A percentile compares a stretch with the other conserved stretches of the same genome.
These are phyloP conservation scores for Termitomyces sp. DNA, from an alignment of 1,284 basidiomycete genomes.

Conservation along the genomic window DNA sequence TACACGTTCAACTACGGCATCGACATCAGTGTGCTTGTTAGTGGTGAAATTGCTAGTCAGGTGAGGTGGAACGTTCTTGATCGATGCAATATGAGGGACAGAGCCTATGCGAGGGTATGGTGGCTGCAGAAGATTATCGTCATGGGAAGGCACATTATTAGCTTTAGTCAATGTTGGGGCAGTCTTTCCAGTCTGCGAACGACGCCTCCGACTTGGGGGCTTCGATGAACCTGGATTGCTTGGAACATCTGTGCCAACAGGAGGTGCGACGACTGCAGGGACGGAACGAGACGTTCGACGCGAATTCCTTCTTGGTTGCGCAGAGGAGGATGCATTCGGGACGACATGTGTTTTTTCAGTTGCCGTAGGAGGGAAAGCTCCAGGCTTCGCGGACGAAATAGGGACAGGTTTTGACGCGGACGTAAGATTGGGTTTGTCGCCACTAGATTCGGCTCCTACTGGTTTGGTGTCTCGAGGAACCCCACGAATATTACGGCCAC, in stretches of 20 bases:
- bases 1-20: constrained; percentile 67
- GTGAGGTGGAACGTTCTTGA: constrained; percentile 61
- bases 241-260: constrained; percentile 25
- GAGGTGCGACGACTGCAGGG: constrained; percentile 26
- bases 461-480: constrained; percentile 19
- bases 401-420: constrained; percentile 18
- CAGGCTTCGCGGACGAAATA: constrained; percentile 13
- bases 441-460: constrained; percentile 18
- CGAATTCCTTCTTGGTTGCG: constrained; percentile 29
- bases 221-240: constrained; percentile 31
- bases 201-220: constrained; percentile 34
- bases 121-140: constrained; percentile 27
- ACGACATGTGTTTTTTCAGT: constrained; percentile 21
- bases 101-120: constrained; percentile 24
- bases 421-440: constrained; percentile 18
- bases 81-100: constrained; percentile 30
- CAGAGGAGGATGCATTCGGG: constrained; percentile 11
- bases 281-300: constrained; percentile 31
- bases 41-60: constrained; percentile 37
- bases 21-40: constrained; percentile 56
- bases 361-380: constrained; percentile 2
- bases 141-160: constrained; percentile 25
- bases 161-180: constrained; percentile 23
- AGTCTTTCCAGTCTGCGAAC: constrained; percentile 30
- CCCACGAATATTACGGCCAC: constrained; percentile 24